phyloP scores from a whole-genome alignment of 495 filamentous ascomycete species.

The Neurospora sp. region DNA sequence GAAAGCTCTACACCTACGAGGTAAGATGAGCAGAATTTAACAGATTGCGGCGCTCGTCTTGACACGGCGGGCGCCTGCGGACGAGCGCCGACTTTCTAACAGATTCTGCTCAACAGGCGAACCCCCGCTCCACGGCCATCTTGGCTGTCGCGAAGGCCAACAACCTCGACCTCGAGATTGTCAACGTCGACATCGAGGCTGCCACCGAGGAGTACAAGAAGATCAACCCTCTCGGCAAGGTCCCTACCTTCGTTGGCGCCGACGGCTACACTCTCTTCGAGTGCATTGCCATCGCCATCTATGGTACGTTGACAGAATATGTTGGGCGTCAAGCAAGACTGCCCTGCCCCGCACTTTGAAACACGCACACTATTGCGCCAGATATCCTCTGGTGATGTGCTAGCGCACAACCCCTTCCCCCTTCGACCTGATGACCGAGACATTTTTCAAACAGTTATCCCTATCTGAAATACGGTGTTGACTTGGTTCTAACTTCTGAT shows the following conservation, averaged over 20 bases:
- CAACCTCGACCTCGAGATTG: slow-evolving; percentile 77
- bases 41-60: slow-evolving; percentile 4
- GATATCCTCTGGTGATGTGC: neutral
- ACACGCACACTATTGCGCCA: neutral
- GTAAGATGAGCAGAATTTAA: slow-evolving; percentile 43
- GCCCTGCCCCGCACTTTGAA: slow-evolving; percentile 16
- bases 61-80: neutral
- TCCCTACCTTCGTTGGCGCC: slow-evolving; percentile 84
- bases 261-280: slow-evolving; percentile 88
- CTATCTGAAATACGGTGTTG: slow-evolving; percentile 92
- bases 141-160: slow-evolving; percentile 93
- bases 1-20: slow-evolving; percentile 83
- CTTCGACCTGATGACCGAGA: slow-evolving; percentile 62
- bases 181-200: slow-evolving; percentile 53
- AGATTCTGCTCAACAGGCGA: slow-evolving; percentile 46
- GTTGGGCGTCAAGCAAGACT: slow-evolving; percentile 1
- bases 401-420: slow-evolving; percentile 2
- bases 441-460: slow-evolving; percentile 87
- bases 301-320: slow-evolving; percentile 56
- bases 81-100: neutral
- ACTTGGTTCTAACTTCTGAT: slow-evolving; percentile 52
- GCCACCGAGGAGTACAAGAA: slow-evolving; percentile 67
- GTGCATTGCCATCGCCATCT: slow-evolving; percentile 91
- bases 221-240: slow-evolving; percentile 76
- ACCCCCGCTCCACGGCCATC: slow-evolving; percentile 81